These are phyloP conservation scores for Aspergillus egyptiacus DNA, from an alignment of 495 filamentous ascomycete genomes.

Conservation along the genomic window DNA sequence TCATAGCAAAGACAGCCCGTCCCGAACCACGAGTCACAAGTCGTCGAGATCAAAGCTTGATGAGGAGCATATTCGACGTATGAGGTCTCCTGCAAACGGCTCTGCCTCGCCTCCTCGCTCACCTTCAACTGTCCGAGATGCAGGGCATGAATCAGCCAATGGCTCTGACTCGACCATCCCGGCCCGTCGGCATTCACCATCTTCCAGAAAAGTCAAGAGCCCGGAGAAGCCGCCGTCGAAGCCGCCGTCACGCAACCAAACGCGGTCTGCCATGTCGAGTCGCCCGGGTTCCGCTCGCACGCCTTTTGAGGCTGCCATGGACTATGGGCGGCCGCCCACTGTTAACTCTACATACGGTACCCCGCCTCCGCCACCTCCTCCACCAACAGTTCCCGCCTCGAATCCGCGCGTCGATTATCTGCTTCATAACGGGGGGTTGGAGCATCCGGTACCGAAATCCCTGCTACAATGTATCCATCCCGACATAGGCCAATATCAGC, in stretches of 20 bases:
- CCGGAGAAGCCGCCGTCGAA: constrained; percentile 40
- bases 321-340: constrained; percentile 38
- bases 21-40: constrained; percentile 32
- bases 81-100: constrained; percentile 30
- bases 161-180: constrained; percentile 64
- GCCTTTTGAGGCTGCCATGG: constrained; percentile 34
- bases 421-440: constrained; percentile 75
- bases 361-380: constrained; percentile 78
- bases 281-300: constrained; percentile 22
- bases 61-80: constrained; percentile 29
- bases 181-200: constrained; percentile 50
- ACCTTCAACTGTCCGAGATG: constrained; percentile 34
- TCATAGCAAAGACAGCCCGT: constrained; percentile 27
- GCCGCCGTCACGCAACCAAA: constrained; percentile 38
- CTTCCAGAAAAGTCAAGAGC: constrained; percentile 34
- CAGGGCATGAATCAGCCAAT: constrained; percentile 39
- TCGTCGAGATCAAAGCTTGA: constrained; percentile 30
- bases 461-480: constrained; percentile 48
- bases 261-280: constrained; percentile 32
- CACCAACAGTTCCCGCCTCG: constrained; percentile 59
- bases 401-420: constrained; percentile 85
- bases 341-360: constrained; percentile 28
- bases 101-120: constrained; percentile 32
- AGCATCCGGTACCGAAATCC: constrained; percentile 56
- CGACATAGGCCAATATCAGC: constrained; percentile 32